phyloP scores from a whole-genome alignment of 192 early-diverging fungal genomes.

The Powellomyces hirtus region DNA sequence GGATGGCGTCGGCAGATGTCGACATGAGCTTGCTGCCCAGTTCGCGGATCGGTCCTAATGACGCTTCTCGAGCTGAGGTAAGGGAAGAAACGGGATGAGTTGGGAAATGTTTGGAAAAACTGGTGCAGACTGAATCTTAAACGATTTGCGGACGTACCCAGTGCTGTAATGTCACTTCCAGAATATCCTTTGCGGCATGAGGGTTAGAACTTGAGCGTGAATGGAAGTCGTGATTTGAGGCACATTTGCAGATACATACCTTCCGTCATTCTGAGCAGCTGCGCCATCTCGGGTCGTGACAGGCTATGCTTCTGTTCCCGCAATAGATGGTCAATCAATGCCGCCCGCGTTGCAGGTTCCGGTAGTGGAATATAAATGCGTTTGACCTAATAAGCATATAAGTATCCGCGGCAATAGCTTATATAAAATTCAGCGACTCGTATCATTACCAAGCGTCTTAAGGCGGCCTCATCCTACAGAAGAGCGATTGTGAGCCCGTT shows the following conservation, averaged over 20 bases:
- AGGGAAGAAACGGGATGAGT: neutral
- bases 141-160: constrained; percentile 26
- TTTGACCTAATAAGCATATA: constrained; percentile 46
- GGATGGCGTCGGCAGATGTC: constrained; percentile 33
- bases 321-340: constrained; percentile 41
- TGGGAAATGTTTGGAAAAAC: neutral
- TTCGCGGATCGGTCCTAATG: constrained; percentile 48
- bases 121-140: neutral
- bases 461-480: constrained; percentile 55
- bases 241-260: constrained; percentile 12
- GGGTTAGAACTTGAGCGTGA: neutral
- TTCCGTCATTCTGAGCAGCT: constrained; percentile 35
- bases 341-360: constrained; percentile 41
- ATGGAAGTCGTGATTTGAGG: neutral
- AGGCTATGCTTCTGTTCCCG: constrained; percentile 37
- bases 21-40: constrained; percentile 44
- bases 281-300: constrained; percentile 26
- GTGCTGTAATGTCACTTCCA: constrained; percentile 49
- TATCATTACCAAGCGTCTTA: constrained; percentile 42
- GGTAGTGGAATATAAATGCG: constrained; percentile 60
- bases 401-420: constrained; percentile 42
- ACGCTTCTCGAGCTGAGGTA: constrained; percentile 49
- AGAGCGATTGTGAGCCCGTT: neutral
- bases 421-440: constrained; percentile 7
- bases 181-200: constrained; percentile 43